Evolutionary conservation across 495 filamentous ascomycete genomes (phyloP), one percentile per base, ranked within the genome.

Genomic region (Friedmanniomyces endolithicus): DNA sequence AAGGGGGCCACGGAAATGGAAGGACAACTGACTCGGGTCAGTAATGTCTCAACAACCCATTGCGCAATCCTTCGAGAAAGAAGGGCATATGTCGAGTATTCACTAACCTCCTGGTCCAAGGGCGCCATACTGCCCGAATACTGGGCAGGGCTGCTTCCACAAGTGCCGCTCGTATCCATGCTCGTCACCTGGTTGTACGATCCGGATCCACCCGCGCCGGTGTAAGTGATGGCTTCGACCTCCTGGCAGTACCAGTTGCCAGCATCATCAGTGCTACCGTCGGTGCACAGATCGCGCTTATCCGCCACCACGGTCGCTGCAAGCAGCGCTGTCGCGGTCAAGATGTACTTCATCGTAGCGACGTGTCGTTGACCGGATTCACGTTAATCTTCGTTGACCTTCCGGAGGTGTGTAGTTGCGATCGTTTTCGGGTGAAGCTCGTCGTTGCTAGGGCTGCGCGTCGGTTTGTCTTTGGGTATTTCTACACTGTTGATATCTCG

Each of bases 1-100:
- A 46, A 85, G 59, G 2, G 85, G 85, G 11, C 84, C 85, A 35
- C 84, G 80, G 64, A 88, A 76, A 61, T 86, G 80, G 45, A 86
- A 48, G 0, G 82, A 84, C 31, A 87, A 65, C 85, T 87, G n/a
- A 48, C 23, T 25, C 17, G 16, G 16, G 44, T 47, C 44, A 47
- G 44, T 19, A 3, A 6, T 22, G 20, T 3, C 16, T 41, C 39
- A 14, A n/a, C 6, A 22, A 22, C 17, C 19, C 44, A 27, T 47
- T 31, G 27, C 27, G 27, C 27, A 4, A 31, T 4, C 4, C 27
- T 3, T 31, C 27, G 27, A 31, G 27, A 31, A 3, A 31, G 27
- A 31, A n/a, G n/a, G n/a, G n/a, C n/a, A n/a, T n/a, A n/a, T n/a
- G n/a, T 31, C 27, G 27, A 31, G 27, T 9, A 47, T 23, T 23